phyloP scores from a whole-genome alignment of 2,329 filamentous ascomycete species.

The Aureobasidium melanogenum region DNA sequence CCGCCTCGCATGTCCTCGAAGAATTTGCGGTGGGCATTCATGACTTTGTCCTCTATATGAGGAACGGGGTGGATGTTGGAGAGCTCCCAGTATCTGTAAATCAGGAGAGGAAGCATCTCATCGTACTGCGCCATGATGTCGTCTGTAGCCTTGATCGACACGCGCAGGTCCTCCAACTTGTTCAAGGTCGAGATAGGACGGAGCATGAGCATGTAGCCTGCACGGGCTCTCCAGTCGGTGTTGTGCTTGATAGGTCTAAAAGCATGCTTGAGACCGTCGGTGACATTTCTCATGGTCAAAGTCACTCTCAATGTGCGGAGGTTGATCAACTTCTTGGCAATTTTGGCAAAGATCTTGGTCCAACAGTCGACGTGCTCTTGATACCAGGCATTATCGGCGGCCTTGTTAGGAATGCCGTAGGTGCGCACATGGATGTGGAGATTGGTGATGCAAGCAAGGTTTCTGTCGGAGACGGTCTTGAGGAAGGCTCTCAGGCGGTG shows the following conservation, averaged over 20 bases:
- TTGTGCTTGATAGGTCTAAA: background rate
- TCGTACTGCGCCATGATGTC: background rate
- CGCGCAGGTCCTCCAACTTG: background rate
- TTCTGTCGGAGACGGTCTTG: background rate
- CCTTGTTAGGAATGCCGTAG: background rate
- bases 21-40: background rate
- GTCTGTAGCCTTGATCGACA: background rate
- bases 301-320: background rate
- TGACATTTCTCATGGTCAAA: background rate
- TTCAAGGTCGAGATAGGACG: background rate
- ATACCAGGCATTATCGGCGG: background rate
- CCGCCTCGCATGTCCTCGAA: background rate
- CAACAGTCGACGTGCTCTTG: conserved; percentile 1
- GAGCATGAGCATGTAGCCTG: conserved; percentile 8
- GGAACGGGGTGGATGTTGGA: background rate
- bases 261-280: background rate
- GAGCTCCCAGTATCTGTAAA: background rate
- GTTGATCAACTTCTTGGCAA: background rate
- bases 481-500: conserved; percentile 5
- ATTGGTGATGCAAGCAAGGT: background rate
- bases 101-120: background rate
- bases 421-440: background rate
- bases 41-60: background rate
- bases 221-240: background rate
- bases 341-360: background rate